phyloP scores from a whole-genome alignment of 257 asterid genomes.

The Agastache rugosa region DNA sequence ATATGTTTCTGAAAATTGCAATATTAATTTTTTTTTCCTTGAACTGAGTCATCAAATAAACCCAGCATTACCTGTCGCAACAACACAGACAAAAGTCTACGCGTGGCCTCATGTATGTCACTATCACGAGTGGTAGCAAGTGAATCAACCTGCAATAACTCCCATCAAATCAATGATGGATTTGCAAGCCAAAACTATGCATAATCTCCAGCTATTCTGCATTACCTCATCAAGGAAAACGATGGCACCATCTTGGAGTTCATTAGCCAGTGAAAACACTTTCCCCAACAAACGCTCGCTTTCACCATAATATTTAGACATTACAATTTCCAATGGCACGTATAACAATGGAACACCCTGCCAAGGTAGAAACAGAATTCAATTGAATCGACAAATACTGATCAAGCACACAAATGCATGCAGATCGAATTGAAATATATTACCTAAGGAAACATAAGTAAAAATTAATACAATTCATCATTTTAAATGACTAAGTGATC shows the following conservation, averaged over 20 bases:
- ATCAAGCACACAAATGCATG: constrained; percentile 28
- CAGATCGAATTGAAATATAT: constrained; percentile 21
- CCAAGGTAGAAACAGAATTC: constrained; percentile 33
- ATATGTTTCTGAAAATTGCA: not conserved
- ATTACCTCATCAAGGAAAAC: constrained; percentile 94
- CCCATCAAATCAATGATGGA: constrained; percentile 24
- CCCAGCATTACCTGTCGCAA: constrained; percentile 76
- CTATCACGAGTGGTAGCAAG: constrained; percentile 92
- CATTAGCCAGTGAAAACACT: constrained; percentile 92
- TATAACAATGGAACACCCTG: constrained; percentile 90
- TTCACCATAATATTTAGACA: constrained; percentile 96
- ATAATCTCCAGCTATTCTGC: constrained; percentile 19
- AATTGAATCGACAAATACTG: constrained; percentile 25
- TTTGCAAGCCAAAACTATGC: constrained; percentile 18
- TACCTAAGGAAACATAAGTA: not conserved
- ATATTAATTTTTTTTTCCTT: constrained; percentile 1
- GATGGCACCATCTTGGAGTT: constrained; percentile 79
- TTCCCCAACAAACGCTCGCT: constrained; percentile 92
- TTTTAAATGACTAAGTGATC: not conserved
- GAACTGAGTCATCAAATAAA: constrained; percentile 22
- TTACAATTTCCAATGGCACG: constrained; percentile 88
- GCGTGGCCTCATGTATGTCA: constrained; percentile 95
- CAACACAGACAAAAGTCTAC: constrained; percentile 84
- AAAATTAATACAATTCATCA: not conserved
- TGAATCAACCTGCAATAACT: constrained; percentile 77